Percentiles rank a stretch among this genome's conserved stretches.
phyloP scores from a whole-genome alignment of 345 rosid genomes.

The Pelargonium nanum region DNA sequence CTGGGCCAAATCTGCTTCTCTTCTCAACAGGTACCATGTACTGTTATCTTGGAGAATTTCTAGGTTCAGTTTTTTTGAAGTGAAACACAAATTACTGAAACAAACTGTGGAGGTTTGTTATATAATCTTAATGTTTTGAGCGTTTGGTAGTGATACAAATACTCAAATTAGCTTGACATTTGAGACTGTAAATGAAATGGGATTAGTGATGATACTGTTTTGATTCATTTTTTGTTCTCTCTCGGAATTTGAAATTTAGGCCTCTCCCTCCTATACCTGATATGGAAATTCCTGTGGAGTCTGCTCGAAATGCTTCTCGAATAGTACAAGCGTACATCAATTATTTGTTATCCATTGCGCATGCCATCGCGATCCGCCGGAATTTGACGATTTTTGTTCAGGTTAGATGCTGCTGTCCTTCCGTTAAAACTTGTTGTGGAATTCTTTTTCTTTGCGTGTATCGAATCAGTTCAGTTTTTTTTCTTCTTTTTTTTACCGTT shows the following conservation, averaged over 20 bases:
- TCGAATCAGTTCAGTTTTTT: not conserved
- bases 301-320: slow-evolving; percentile 39
- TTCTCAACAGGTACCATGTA: slow-evolving; percentile 63
- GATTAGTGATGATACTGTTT: not conserved
- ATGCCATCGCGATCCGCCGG: slow-evolving; percentile 58
- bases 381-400: slow-evolving; percentile 51
- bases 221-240: not conserved
- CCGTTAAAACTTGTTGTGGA: not conserved
- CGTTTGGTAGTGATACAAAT: not conserved
- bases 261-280: slow-evolving; percentile 89
- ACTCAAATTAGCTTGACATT: too few relatives aligned
- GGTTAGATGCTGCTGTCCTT: slow-evolving; percentile 25
- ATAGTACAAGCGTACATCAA: slow-evolving; percentile 47
- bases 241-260: slow-evolving; percentile 33
- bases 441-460: not conserved
- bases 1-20: slow-evolving; percentile 95
- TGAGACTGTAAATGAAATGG: not conserved
- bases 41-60: too few relatives aligned
- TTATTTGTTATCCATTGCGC: slow-evolving; percentile 43
- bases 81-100: too few relatives aligned
- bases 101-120: not conserved
- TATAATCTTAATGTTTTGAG: not conserved
- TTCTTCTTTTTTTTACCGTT: not conserved
- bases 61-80: not conserved
- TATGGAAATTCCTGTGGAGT: slow-evolving; percentile 71